A percentile compares a stretch with the other conserved stretches of the same genome.
phyloP scores from a whole-genome alignment of 78 protist species.

The Emiliania huxleyi region DNA sequence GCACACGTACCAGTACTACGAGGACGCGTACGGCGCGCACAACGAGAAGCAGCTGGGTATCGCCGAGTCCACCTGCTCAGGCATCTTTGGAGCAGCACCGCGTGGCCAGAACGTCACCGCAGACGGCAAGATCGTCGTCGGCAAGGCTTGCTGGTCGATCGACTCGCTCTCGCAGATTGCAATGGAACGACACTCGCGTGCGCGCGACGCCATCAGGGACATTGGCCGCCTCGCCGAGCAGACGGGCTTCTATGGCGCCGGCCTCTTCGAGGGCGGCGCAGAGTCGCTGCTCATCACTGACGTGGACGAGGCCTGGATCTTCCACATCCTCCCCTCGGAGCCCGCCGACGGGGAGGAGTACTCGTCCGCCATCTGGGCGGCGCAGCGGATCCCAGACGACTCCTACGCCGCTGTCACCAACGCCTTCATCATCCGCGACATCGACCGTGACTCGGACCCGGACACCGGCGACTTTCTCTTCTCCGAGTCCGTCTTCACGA shows the following conservation, averaged over 20 bases:
- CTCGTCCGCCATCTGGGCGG: constrained; percentile 59
- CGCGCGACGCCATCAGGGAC: constrained; percentile 32
- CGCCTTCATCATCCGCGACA: constrained; percentile 48
- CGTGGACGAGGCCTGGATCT: constrained; percentile 43
- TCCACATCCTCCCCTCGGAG: constrained; percentile 55
- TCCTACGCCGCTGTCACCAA: constrained; percentile 50
- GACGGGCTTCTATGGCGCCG: constrained; percentile 54
- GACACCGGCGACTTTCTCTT: background rate
- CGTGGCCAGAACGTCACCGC: background rate
- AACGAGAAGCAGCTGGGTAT: constrained; percentile 55
- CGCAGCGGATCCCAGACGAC: constrained; percentile 59
- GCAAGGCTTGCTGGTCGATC: constrained; percentile 38
- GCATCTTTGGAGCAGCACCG: background rate
- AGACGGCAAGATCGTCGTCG: background rate
- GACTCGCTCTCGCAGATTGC: constrained; percentile 39
- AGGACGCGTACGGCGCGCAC: constrained; percentile 11
- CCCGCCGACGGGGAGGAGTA: background rate
- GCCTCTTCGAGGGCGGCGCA: constrained; percentile 32
- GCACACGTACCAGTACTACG: constrained; percentile 29
- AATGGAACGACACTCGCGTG: constrained; percentile 43
- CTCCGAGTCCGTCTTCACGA: background rate
- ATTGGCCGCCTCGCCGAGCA: constrained; percentile 54
- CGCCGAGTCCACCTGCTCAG: constrained; percentile 48
- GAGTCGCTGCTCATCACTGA: constrained; percentile 55
- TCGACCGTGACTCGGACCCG: background rate